These are phyloP conservation scores for Cryptosporidium ryanae DNA, from an alignment of 169 alveolate genomes.

Conservation along the genomic window DNA sequence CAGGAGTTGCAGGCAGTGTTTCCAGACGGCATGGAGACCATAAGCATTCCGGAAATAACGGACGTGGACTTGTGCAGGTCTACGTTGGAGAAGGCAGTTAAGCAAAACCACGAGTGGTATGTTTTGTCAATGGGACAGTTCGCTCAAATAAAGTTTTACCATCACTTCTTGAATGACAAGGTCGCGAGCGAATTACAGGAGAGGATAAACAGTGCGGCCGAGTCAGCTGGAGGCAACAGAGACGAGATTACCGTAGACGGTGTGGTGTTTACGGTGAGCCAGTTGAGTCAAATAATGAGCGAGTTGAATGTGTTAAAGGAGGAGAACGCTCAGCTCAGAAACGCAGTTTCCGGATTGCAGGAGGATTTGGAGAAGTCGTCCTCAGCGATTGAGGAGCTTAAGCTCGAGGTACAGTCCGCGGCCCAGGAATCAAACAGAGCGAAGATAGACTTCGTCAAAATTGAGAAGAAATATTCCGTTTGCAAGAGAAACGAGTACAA, in stretches of 20 bases:
- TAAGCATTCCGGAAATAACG: conserved; percentile 24
- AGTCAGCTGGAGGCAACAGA: not conserved
- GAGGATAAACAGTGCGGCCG: conserved; percentile 5
- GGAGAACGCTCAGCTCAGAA: conserved; percentile 63
- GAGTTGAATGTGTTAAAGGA: conserved; percentile 25
- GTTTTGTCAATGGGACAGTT: conserved; percentile 58
- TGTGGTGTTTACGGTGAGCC: conserved; percentile 20
- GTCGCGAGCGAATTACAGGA: conserved; percentile 22
- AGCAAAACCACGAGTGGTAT: conserved; percentile 74
- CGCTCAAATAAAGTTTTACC: conserved; percentile 53
- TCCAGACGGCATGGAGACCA: conserved; percentile 46
- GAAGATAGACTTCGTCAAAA: conserved; percentile 18
- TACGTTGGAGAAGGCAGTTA: conserved; percentile 40
- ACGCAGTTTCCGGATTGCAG: conserved; percentile 10
- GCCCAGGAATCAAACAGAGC: conserved; percentile 24
- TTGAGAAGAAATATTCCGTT: conserved; percentile 26
- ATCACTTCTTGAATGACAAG: conserved; percentile 40
- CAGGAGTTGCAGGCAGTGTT: conserved; percentile 47
- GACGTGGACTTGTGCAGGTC: conserved; percentile 49
- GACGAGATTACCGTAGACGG: conserved; percentile 24
- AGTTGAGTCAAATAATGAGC: conserved; percentile 8
- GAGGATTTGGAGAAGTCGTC: conserved; percentile 41
- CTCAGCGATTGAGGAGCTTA: conserved; percentile 26
- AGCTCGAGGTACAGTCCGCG: conserved; percentile 42
- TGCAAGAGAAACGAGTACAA: conserved; percentile 48